Percentiles rank a stretch among this genome's conserved stretches.
These are phyloP conservation scores for Keqinozyma sinolaborantium DNA, from an alignment of 1,139 yeast species.

Conservation along the genomic window DNA sequence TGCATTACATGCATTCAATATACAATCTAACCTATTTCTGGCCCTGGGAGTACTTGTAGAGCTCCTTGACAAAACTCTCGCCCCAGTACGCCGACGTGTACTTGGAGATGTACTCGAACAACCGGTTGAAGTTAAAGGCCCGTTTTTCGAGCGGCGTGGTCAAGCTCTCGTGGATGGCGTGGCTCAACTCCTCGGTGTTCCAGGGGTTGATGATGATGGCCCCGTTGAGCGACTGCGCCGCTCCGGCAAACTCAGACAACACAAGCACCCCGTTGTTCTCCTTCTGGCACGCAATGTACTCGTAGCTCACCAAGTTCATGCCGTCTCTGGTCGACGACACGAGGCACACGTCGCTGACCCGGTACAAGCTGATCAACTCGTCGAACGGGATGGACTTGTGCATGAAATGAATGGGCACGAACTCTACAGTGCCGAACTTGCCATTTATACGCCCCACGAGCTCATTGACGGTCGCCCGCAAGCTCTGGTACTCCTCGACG, in stretches of 20 bases:
- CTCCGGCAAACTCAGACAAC: slow-evolving; percentile 94
- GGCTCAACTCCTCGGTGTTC: slow-evolving; percentile 93
- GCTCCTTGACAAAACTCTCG: slow-evolving; percentile 87
- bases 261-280: slow-evolving; percentile 83
- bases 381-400: slow-evolving; percentile 89
- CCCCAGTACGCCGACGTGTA: slow-evolving; percentile 98
- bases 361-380: slow-evolving; percentile 84
- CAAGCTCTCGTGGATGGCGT: slow-evolving; percentile 81
- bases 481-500: slow-evolving; percentile 94
- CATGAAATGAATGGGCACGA: slow-evolving; percentile 95
- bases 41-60: slow-evolving; percentile 40
- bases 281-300: slow-evolving; percentile 93
- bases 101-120: slow-evolving; percentile 83
- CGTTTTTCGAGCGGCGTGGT: slow-evolving; percentile 82
- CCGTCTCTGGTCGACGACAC: slow-evolving; percentile 97
- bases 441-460: slow-evolving; percentile 97
- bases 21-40: slow-evolving; percentile 2
- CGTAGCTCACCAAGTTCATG: slow-evolving; percentile 94
- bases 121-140: slow-evolving; percentile 70
- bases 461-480: slow-evolving; percentile 92
- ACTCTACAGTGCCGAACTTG: slow-evolving; percentile 92
- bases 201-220: slow-evolving; percentile 94
- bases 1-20: no score
- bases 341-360: slow-evolving; percentile 83
- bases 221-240: slow-evolving; percentile 97